Percentiles rank a stretch among this genome's conserved stretches.
phyloP scores from a whole-genome alignment of 2,329 filamentous ascomycete genomes.

The Didymella exigua region DNA sequence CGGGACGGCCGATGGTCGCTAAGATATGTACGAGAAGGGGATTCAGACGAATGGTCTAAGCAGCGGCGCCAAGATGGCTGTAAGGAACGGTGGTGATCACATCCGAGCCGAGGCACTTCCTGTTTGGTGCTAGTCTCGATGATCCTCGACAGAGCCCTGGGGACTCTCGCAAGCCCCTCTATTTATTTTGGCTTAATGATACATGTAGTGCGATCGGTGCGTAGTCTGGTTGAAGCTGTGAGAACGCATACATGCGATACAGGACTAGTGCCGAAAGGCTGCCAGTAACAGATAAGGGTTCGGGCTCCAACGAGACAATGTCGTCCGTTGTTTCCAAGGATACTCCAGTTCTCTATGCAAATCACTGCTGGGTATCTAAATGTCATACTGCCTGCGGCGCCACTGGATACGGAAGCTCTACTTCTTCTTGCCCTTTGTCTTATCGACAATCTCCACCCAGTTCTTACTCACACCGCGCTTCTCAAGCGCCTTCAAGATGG shows the following conservation, averaged over 20 bases:
- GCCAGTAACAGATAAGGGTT: neutral
- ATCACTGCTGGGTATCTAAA: constrained; percentile 4
- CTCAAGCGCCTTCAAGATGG: constrained; percentile 64
- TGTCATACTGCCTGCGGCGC: neutral
- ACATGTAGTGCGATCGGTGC: neutral
- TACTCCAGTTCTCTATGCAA: neutral
- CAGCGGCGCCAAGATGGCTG: neutral
- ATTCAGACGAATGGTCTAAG: neutral
- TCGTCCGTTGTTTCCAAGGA: neutral
- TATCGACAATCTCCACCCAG: constrained; percentile 70
- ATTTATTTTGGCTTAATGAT: neutral
- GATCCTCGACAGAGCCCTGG: neutral
- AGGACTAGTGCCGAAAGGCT: neutral
- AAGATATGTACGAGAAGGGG: neutral
- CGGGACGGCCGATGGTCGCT: fast-evolving
- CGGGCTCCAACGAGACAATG: neutral
- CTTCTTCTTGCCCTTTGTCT: constrained; percentile 69
- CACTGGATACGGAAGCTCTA: neutral
- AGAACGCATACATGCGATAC: neutral
- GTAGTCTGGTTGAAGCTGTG: neutral
- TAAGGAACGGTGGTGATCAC: neutral
- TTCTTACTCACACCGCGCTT: constrained; percentile 63
- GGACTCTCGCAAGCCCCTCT: constrained; percentile 8
- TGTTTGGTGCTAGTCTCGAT: neutral
- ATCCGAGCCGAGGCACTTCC: constrained; percentile 8